These are phyloP conservation scores for Aleurites moluccanus DNA, from an alignment of 441 rosid species.

Conservation along the genomic window DNA sequence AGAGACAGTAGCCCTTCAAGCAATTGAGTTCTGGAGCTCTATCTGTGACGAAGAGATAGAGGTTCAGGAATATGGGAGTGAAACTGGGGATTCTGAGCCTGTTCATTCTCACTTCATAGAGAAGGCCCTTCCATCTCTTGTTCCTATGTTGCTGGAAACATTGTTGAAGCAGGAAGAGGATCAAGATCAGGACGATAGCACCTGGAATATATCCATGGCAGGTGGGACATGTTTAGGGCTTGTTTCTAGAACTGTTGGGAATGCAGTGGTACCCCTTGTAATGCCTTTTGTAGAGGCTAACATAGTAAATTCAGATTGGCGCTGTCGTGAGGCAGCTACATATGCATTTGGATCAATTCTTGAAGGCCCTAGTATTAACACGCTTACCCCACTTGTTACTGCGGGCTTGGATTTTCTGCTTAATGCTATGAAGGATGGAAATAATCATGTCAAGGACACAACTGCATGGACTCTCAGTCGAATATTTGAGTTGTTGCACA, in stretches of 20 bases:
- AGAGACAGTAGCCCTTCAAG: constrained; percentile 91
- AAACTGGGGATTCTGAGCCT: constrained; percentile 62
- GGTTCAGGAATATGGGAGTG: constrained; percentile 69
- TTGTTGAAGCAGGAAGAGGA: constrained; percentile 88
- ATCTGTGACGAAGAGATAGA: constrained; percentile 97
- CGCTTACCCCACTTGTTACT: constrained; percentile 74
- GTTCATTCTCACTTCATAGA: constrained; percentile 63
- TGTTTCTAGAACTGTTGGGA: constrained; percentile 91
- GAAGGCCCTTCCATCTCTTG: constrained; percentile 72
- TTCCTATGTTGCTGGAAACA: constrained; percentile 81
- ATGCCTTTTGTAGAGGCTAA: constrained; percentile 89
- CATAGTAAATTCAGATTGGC: constrained; percentile 78
- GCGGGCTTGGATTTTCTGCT: constrained; percentile 81
- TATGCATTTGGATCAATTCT: constrained; percentile 93
- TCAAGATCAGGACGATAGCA: constrained; percentile 83
- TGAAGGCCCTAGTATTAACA: constrained; percentile 82
- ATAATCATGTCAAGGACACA: constrained; percentile 93
- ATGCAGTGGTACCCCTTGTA: constrained; percentile 78
- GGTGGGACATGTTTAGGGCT: constrained; percentile 96
- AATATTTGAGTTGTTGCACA: constrained; percentile 85
- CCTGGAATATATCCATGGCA: constrained; percentile 94
- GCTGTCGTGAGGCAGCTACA: constrained; percentile 88
- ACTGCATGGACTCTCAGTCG: constrained; percentile 97
- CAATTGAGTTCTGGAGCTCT: constrained; percentile 93
- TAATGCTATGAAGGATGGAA: constrained; percentile 73